phyloP scores from a whole-genome alignment of 2,329 filamentous ascomycete genomes.

The Septoria linicola region DNA sequence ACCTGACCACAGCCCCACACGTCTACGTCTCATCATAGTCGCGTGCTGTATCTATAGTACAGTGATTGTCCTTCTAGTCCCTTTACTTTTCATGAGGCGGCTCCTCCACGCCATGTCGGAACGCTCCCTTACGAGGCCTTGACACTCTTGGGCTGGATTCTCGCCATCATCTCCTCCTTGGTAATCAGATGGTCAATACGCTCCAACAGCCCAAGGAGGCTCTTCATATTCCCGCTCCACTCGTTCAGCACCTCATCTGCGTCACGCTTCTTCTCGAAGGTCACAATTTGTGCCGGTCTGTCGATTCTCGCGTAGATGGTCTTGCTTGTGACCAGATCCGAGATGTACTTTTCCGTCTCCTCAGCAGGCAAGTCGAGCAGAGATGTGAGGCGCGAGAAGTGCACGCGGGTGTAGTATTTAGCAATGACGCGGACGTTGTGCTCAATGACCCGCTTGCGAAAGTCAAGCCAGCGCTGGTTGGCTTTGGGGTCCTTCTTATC shows the following conservation, averaged over 20 bases:
- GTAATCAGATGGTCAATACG: conserved; percentile 97
- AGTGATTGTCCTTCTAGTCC: background rate
- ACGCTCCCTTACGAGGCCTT: conserved; percentile 5
- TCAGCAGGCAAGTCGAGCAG: conserved; percentile 89
- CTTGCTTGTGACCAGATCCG: conserved; percentile 93
- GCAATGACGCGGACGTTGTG: conserved; percentile 97
- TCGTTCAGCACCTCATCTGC: conserved; percentile 96
- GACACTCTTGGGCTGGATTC: conserved; percentile 67
- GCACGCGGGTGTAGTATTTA: conserved; percentile 98
- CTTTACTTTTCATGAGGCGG: no score
- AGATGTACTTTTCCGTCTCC: conserved; percentile 99
- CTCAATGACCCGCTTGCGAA: conserved; percentile 97
- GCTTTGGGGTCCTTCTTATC: conserved; percentile 68
- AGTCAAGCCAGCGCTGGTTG: conserved; percentile 82
- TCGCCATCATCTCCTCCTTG: conserved; percentile 99
- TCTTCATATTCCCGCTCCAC: conserved; percentile 99
- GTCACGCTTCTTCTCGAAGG: conserved; percentile 90
- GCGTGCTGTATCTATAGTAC: conserved; percentile 7
- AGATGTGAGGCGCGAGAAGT: conserved; percentile 84
- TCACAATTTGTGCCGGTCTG: conserved; percentile 85
- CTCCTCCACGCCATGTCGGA: background rate
- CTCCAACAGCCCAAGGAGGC: conserved; percentile 77
- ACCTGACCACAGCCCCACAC: background rate
- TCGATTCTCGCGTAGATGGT: conserved; percentile 98
- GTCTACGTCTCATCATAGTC: background rate